Evolutionary conservation across 179 eudicot genomes (phyloP).

Genomic region (Kewa caespitosa): DNA sequence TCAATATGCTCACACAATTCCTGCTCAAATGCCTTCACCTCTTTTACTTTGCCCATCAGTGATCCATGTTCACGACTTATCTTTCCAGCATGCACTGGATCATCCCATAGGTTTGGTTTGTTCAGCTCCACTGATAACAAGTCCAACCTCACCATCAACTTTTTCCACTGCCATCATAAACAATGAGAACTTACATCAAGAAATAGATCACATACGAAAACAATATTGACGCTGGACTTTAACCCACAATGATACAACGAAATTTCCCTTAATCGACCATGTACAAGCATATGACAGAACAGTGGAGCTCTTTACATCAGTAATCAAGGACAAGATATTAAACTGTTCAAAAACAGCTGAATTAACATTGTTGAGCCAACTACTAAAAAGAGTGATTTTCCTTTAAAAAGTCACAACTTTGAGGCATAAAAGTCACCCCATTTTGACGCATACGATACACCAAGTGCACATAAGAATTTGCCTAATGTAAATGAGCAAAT

Average conservation of each 20-base stretch:
- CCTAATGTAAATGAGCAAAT: too few species aligned
- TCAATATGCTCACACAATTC: conserved; percentile 88
- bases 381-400: too few species aligned
- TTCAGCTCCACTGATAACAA: conserved; percentile 63
- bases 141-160: conserved; percentile 56
- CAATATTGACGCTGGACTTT: not conserved
- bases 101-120: conserved; percentile 90
- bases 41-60: conserved; percentile 72
- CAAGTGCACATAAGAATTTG: too few species aligned
- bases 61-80: conserved; percentile 94
- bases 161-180: conserved; percentile 67
- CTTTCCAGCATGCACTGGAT: conserved; percentile 88
- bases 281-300: not conserved
- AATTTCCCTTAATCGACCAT: too few species aligned
- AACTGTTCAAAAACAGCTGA: not conserved
- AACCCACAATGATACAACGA: not conserved
- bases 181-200: conserved; percentile 7
- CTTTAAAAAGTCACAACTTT: too few species aligned
- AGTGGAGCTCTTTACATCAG: too few species aligned
- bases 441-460: too few species aligned
- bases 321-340: not conserved
- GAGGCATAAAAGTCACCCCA: too few species aligned
- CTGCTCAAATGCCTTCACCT: conserved; percentile 80
- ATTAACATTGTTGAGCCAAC: too few species aligned
- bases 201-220: not conserved